Conservation (phyloP, 2,329 filamentous ascomycete genomes). For the Colletotrichum nymphaeae region DNA sequence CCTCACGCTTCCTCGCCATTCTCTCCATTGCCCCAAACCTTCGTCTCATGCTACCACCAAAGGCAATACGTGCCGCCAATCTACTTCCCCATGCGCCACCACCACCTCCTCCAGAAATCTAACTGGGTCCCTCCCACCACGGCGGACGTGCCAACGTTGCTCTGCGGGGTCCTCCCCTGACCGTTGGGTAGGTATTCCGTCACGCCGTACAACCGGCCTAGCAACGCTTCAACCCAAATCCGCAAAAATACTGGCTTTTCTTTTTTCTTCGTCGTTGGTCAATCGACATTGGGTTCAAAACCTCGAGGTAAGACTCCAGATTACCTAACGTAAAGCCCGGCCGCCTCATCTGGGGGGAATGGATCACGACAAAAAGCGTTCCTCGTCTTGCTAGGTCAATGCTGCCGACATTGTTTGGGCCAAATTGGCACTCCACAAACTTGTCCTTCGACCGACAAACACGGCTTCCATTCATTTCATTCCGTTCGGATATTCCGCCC, state of each 20-base stretch:
- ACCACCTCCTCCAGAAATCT: slow-evolving; percentile 1
- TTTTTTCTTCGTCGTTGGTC: not conserved
- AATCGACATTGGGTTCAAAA: slow-evolving; percentile 5
- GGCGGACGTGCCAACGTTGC: slow-evolving; percentile 27
- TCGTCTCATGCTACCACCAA: slow-evolving; percentile 19
- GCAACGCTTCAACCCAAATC: slow-evolving; percentile 13
- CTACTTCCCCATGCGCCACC: slow-evolving; percentile 10
- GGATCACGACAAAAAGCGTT: not conserved
- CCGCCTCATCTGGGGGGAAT: slow-evolving; percentile 16
- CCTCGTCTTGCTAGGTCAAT: not conserved
- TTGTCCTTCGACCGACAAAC: not conserved
- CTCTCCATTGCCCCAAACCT: slow-evolving; percentile 2
- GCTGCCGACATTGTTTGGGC: not conserved
- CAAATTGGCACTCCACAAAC: not conserved
- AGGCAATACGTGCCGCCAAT: slow-evolving; percentile 5
- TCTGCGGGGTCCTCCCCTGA: slow-evolving; percentile 27
- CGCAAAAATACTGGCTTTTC: not conserved
- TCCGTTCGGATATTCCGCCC: not conserved
- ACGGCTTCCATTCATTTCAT: not conserved
- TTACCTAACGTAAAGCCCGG: slow-evolving; percentile 19
- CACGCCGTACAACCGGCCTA: not conserved
- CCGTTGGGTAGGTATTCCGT: slow-evolving; percentile 24
- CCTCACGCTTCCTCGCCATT: not conserved
- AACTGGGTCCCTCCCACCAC: slow-evolving; percentile 4
- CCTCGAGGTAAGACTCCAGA: slow-evolving; percentile 11